Evolutionary conservation across 2,329 filamentous ascomycete species (phyloP), one percentile per base, ranked within the genome.

Genomic region (Knufia fluminis): DNA sequence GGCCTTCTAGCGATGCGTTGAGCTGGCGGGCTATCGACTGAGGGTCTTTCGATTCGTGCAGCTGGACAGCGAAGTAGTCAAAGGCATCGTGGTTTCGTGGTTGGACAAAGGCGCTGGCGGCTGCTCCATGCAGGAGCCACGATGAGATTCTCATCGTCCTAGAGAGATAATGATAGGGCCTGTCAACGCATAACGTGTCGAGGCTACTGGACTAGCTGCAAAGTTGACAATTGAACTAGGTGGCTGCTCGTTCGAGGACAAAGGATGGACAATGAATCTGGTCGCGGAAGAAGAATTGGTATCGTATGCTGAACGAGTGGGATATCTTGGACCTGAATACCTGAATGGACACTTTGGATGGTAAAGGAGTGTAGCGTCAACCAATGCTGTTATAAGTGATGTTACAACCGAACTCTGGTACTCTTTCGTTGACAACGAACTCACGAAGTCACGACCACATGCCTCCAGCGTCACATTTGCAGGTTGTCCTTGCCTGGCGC

Each of bases 1-100:
- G 79, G 32, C 91, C 91, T 60, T 96, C 86, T 66, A 95, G 83
- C 39, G 77, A 74, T 42, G 95, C 73, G 17, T 86, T 88, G 7
- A 98, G 72, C 19, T 80, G 75, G 40, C 72, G 70, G 23, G 89
- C 89, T 55, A 96, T 74, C 35, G 83, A 74, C 20, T 77, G 69
- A 14, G 89, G 88, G 12, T 80, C 74, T 4, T 78, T 73, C 32
- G 77, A 72, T 10, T 78, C 70, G 52, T 84, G 79, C 61, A 98
- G 77, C 57, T 96, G 86, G 41, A 98, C 75, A 56, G 94, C 89
- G 66, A 97, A 96, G 70, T 94, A 97, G 67, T 98, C 91, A 68
- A 89, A 80, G 33, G 78, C 75, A 44, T 85, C 78, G 72, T 94
- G 86, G 62, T 92, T 78, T 59, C 86, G 83, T 54, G 75, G 71